Conservation (phyloP, 306 rosid genomes). For the Cucumis hystrix region DNA sequence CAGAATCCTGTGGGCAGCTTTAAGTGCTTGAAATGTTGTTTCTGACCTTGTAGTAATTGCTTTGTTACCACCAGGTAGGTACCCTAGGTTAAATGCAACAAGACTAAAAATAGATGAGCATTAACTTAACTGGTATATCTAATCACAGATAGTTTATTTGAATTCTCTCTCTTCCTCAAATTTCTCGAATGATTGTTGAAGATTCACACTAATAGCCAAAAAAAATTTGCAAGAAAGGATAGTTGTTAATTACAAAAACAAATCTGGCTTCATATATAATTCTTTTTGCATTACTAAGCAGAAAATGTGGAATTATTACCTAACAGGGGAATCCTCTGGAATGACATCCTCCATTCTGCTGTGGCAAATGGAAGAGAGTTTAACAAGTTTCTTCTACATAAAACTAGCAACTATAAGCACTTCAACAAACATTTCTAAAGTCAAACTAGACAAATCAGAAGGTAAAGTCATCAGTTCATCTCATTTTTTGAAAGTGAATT, state of each 20-base stretch:
- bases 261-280: not conserved
- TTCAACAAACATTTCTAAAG: not conserved
- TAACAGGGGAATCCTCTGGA: slow-evolving; percentile 35
- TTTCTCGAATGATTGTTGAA: not conserved
- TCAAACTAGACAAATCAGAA: not conserved
- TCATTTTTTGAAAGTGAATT: not conserved
- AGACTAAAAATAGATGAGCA: slow-evolving; percentile 33
- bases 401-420: slow-evolving; percentile 12
- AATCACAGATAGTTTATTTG: not conserved
- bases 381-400: slow-evolving; percentile 53
- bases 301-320: slow-evolving; percentile 27
- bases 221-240: not conserved
- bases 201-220: not conserved
- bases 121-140: not conserved
- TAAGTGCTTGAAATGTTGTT: slow-evolving; percentile 60
- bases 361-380: slow-evolving; percentile 62
- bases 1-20: slow-evolving; percentile 51
- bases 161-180: not conserved
- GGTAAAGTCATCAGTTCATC: not conserved
- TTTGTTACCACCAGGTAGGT: slow-evolving; percentile 90
- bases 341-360: slow-evolving; percentile 71
- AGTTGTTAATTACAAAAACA: not conserved
- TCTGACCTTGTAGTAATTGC: slow-evolving; percentile 48
- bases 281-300: not conserved
- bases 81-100: slow-evolving; percentile 86